Conservation (phyloP, 352 stramenopile species). For the Pythium vanterpoolii region DNA sequence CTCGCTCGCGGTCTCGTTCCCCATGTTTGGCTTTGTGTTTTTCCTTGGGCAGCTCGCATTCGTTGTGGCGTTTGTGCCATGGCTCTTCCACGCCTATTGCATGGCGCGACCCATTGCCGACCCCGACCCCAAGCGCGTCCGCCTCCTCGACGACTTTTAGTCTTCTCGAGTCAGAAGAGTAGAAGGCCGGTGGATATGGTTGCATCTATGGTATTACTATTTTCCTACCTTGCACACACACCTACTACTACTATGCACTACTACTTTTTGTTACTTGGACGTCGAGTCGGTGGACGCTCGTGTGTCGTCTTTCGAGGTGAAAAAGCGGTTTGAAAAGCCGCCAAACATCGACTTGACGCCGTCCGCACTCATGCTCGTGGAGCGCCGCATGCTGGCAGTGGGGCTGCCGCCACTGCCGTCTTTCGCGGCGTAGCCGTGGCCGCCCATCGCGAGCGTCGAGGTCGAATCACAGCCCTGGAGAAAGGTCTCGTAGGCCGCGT, state of each 20-base stretch:
- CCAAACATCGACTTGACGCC: conserved; percentile 52
- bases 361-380: conserved; percentile 35
- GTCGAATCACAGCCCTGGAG: conserved; percentile 52
- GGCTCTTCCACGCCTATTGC: conserved; percentile 68
- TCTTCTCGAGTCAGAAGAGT: not conserved
- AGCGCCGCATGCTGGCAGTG: conserved; percentile 29
- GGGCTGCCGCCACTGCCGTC: conserved; percentile 23
- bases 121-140: conserved; percentile 65
- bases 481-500: conserved; percentile 75
- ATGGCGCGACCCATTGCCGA: conserved; percentile 60
- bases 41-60: conserved; percentile 75
- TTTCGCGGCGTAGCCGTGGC: not conserved
- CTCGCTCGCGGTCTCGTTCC: conserved; percentile 58
- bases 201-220: conserved; percentile 3
- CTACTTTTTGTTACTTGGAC: conserved; percentile 3
- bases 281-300: conserved; percentile 55
- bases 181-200: not conserved
- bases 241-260: not conserved
- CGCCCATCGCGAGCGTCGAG: not conserved
- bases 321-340: conserved; percentile 69
- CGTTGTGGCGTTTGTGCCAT: conserved; percentile 72
- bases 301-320: conserved; percentile 43
- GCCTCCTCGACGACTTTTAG: conserved; percentile 59
- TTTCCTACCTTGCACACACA: not conserved
- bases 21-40: conserved; percentile 72